Evolutionary conservation across 495 filamentous ascomycete species (phyloP), one percentile per base, ranked within the genome.

Genomic region (Extremus antarcticus): DNA sequence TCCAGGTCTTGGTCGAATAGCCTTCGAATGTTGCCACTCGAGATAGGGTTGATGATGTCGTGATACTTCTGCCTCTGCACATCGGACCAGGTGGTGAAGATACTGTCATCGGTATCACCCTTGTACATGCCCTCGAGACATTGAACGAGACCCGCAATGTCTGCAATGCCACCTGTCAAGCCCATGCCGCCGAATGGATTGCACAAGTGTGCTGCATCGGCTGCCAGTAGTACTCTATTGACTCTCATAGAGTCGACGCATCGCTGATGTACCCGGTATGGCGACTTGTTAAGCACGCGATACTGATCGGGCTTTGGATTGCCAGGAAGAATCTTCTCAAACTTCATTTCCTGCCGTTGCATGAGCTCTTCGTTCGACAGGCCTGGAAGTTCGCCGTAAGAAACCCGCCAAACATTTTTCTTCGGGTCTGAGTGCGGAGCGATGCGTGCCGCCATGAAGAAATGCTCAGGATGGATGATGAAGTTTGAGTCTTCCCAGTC

Each of bases 401-500:
- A 59, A 2, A 61, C 43, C 13, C 58, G 47, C 58, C 58, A 61
- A 19, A 61, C 29, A 21, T 46, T 47, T 29, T 56, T 23, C 17
- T 49, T 47, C 13, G 53, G 53, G 16, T 55, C 53, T 8, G 32
- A 9, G 22, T 55, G 49, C 11, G 48, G 43, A 2, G 43, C 46
- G 1, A 56, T 58, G 2, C 50, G 46, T 1, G 45, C 59, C 22
- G 59, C 55, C 51, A 66, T 55, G 25, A 20, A 61, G 50, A 59
- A 66, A 52, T 66, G 55, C 16, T 60, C 50, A 11, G 47, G 24
- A 35, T 66, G 59, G 40, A 63, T 50, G 25, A 65, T 41, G 41
- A 57, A 50, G 22, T 57, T 57, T 10, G 47, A 50, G 39, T 62
- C 55, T 29, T 53, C 39, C 39, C 43, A 59, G 35, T 58, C 57